phyloP scores from a whole-genome alignment of 1,284 basidiomycete genomes.

The Sphaerobolus stellatus region DNA sequence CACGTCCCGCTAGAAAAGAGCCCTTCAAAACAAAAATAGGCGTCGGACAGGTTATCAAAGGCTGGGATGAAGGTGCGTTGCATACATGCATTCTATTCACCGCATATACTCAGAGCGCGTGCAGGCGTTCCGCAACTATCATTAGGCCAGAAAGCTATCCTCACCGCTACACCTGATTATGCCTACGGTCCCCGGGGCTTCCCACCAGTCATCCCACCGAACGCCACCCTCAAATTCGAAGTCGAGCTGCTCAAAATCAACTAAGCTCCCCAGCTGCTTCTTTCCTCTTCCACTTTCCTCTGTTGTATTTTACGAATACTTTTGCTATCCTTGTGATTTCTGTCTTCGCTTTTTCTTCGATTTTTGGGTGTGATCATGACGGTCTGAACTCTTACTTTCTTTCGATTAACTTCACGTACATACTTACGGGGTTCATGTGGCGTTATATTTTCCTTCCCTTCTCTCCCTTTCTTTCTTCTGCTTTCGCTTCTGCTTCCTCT shows the following conservation, averaged over 20 bases:
- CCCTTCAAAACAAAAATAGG: constrained; percentile 80
- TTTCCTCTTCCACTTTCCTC: no score
- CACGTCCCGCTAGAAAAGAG: constrained; percentile 34
- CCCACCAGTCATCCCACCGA: constrained; percentile 78
- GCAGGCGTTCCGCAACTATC: constrained; percentile 76
- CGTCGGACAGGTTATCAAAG: constrained; percentile 79
- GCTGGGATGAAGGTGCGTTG: constrained; percentile 85
- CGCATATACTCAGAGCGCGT: neutral
- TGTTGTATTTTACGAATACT: no score
- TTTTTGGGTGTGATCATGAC: no score
- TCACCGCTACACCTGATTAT: constrained; percentile 68
- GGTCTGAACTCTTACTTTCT: no score
- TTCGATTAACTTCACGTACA: no score
- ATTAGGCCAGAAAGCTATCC: constrained; percentile 70
- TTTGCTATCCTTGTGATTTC: no score
- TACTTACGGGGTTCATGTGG: no score
- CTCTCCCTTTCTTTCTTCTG: no score
- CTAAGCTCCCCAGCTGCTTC: no score
- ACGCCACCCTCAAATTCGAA: constrained; percentile 76
- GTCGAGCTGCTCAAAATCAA: constrained; percentile 79
- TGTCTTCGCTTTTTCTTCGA: no score
- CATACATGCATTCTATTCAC: constrained; percentile 10
- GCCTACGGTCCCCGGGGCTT: constrained; percentile 75
- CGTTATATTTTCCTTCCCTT: no score
- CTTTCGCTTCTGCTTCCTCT: no score